Base-by-base conservation (phyloP, 202 grass and related monocot genomes). In the Alloteropsis angusta region DNA sequence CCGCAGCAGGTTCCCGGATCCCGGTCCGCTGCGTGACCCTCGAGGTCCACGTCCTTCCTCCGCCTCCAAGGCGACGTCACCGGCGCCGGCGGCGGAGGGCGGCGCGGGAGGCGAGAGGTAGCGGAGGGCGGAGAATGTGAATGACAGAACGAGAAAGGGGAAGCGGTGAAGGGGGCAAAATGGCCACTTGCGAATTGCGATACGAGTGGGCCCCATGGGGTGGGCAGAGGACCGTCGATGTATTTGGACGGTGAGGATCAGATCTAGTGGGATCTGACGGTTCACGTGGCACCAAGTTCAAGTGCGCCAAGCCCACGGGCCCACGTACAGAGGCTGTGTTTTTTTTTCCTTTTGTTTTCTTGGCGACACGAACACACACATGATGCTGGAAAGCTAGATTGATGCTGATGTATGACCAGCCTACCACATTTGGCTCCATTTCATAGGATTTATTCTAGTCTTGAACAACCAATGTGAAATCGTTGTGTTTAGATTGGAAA, bases 41-140 rank as follows among this genome's bases (percentile, higher is more conserved):
- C 14, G 28, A 60, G 26, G 6, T 59, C 12, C 50, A 67, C 19
- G 22, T 35, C 38, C 34, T 58, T 30, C 18, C 58, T 23, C 59
- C 41, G 2, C 57, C 65, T 56, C 41, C 22, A 79, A 42, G 52
- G 68, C 5, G 67, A 87, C 66, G 25, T 60, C 75, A 49, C n/a
- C 60, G 26, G 59, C 52, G 67, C 75, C 75, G 45, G 75, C 21
- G 85, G 74, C 66, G 66, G 79, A 47, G 37, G 58, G 73, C 49
- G 47, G 12, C 28, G 48, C 65, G 67, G 28, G 28, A 30, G 28
- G 28, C 42, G 30, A 44, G 74, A 50, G 49, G 73, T 15, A 26
- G 58, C 43, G 72, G 65, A 55, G 45, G 72, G 60, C 32, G 60
- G 35, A n/a, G 75, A 65, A 65, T 32, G 60, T 52, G 60, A 46